Evolutionary conservation across 1,284 basidiomycete species (phyloP), one percentile per base, ranked within the genome.

Genomic region (Heterobasidion occidentale): DNA sequence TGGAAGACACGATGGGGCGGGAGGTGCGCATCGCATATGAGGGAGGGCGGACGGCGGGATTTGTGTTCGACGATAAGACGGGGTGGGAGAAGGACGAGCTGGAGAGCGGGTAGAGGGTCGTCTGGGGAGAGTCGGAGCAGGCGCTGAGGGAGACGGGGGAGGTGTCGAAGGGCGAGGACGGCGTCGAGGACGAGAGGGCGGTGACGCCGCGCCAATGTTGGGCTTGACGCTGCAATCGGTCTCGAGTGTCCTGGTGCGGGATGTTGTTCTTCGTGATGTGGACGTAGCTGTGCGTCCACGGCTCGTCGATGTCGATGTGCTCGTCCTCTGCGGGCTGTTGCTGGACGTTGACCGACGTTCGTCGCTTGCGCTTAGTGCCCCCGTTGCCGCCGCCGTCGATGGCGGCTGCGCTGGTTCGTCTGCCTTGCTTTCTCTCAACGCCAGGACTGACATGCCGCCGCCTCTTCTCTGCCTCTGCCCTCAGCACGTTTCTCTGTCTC

Each of bases 131-230:
- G 11, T 59, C 56, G n/a, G 64, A 64, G 42, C 65, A 34, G 35
- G 61, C 59, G 52, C 65, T 56, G 66, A 74, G 67, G 61, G 60
- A 56, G 56, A 69, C 61, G 59, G 73, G 60, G 59, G 71, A 68
- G 54, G 62, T 64, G 61, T 59, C 61, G 56, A 63, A 61, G 48
- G 64, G 66, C 19, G 67, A 63, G 2, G 69, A 63, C 19, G 70
- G 62, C 17, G 71, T 65, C 58, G 69, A 63, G 27, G 71, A 62
- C n/a, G 71, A 65, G 59, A 88, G 71, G 3, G 86, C 84, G n/a
- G 81, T 80, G 27, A 88, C 70, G 1, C 86, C 87, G 8, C 87
- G 72, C 86, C 87, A 89, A 36, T 77, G 71, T 38, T 77, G 75
- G 9, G 87, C 84, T n/a, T 82, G 77, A 15, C 73, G 69, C n/a